Conservation (phyloP, 441 rosid genomes). For the Brassica hybrid region DNA sequence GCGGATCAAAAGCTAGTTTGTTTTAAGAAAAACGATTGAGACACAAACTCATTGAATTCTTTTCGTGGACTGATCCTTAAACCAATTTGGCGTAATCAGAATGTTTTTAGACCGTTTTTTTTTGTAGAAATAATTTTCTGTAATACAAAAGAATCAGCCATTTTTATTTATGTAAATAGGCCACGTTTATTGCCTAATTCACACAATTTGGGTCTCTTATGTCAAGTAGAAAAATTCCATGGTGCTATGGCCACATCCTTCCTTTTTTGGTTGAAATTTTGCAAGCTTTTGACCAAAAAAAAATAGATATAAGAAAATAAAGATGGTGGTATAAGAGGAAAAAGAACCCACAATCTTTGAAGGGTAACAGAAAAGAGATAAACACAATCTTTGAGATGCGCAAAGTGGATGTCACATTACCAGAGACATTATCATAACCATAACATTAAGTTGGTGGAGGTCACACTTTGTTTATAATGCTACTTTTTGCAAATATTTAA, state of each 20-base stretch:
- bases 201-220: too few species aligned
- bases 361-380: background rate
- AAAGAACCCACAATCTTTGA: slow-evolving; percentile 32
- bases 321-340: slow-evolving; percentile 17
- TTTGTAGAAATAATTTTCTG: too few species aligned
- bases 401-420: slow-evolving; percentile 42
- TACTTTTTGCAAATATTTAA: slow-evolving; percentile 26
- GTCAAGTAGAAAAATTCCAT: background rate
- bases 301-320: background rate
- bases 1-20: too few species aligned
- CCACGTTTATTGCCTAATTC: too few species aligned
- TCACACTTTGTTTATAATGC: slow-evolving; percentile 32
- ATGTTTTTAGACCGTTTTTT: too few species aligned
- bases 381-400: slow-evolving; percentile 40
- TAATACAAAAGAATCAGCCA: too few species aligned
- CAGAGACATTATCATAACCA: slow-evolving; percentile 30
- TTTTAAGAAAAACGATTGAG: too few species aligned
- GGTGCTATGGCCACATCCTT: background rate
- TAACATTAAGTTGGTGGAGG: slow-evolving; percentile 39
- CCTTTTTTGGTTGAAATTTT: background rate
- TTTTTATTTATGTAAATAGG: too few species aligned
- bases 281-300: too few species aligned
- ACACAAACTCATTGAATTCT: too few species aligned
- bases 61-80: too few species aligned
- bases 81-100: too few species aligned